These are phyloP conservation scores for Retiboletus fuscus DNA, from an alignment of 1,284 basidiomycete species.

Conservation along the genomic window DNA sequence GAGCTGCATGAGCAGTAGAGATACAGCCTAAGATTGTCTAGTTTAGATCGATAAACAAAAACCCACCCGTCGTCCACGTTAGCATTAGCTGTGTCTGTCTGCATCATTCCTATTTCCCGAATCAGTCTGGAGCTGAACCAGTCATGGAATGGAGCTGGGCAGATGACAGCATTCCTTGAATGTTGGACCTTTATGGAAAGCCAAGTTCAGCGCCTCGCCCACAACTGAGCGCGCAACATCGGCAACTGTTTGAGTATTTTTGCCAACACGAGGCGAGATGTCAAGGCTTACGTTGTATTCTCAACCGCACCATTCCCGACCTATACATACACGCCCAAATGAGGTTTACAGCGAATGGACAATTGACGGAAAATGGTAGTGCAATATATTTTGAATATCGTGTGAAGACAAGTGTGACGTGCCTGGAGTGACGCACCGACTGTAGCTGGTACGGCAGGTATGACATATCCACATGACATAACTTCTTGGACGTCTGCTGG, in stretches of 20 bases:
- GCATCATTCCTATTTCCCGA: constrained; percentile 7
- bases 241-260: not conserved
- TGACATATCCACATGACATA: too few species aligned
- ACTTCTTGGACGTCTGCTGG: too few species aligned
- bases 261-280: not conserved
- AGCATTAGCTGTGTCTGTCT: not conserved
- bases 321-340: too few species aligned
- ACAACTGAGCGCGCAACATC: not conserved
- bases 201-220: constrained; percentile 4
- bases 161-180: not conserved
- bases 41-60: not conserved
- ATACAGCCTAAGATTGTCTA: not conserved
- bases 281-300: constrained; percentile 1
- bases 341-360: too few species aligned
- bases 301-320: not conserved
- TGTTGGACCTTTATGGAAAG: constrained; percentile 9
- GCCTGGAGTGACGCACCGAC: too few species aligned
- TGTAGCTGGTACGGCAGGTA: too few species aligned
- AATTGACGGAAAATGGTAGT: too few species aligned
- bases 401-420: too few species aligned
- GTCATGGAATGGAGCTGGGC: not conserved
- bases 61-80: constrained; percentile 4
- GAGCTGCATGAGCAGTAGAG: not conserved
- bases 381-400: too few species aligned
- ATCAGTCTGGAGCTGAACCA: not conserved